Evolutionary conservation across 495 filamentous ascomycete species (phyloP).

Genomic region (Astrothelium macrocarpum): DNA sequence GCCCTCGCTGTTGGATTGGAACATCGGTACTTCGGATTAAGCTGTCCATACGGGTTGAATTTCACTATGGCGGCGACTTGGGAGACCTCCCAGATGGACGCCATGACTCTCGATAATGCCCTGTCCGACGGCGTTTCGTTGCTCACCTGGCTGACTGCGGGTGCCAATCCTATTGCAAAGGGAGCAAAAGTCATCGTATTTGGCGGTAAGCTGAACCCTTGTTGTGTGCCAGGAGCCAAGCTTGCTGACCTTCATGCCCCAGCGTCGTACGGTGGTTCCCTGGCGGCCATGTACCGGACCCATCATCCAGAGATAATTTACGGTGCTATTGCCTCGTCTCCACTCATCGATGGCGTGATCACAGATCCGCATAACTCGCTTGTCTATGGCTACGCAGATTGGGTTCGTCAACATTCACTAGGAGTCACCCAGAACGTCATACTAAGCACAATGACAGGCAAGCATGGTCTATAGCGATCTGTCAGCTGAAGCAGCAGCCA

Average conservation of each 20-base stretch:
- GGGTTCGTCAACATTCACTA: neutral
- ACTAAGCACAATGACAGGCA: neutral
- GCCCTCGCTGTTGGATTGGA: neutral
- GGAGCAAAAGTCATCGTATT: neutral
- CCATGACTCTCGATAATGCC: neutral
- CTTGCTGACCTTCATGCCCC: neutral
- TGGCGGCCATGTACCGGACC: neutral
- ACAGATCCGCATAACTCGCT: neutral
- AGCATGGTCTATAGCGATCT: neutral
- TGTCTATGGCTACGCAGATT: neutral
- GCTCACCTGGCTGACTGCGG: neutral
- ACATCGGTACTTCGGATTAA: neutral
- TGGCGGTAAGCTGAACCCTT: neutral
- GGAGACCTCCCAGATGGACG: neutral
- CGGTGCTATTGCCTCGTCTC: neutral
- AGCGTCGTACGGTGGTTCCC: neutral
- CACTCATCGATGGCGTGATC: neutral
- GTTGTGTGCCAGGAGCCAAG: neutral
- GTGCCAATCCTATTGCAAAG: neutral
- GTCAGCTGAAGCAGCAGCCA: neutral
- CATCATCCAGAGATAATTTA: neutral
- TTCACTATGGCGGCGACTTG: neutral
- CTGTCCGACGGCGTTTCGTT: neutral
- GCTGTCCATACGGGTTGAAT: neutral
- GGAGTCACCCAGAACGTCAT: neutral